Base-by-base conservation (phyloP, 768 basidiomycete genomes). In the Pluteus cervinus region DNA sequence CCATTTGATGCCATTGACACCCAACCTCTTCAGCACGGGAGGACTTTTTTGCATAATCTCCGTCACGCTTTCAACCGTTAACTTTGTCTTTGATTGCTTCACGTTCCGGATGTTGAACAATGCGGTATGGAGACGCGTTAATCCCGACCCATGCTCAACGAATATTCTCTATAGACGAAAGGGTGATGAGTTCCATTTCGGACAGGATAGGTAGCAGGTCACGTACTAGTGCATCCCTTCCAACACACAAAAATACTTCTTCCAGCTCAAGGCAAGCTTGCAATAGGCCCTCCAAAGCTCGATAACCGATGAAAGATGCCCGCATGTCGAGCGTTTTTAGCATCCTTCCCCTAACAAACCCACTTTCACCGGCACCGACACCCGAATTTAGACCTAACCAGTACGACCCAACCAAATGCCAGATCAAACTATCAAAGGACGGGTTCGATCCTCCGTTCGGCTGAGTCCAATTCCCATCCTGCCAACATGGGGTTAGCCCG, bases 371-470 rank as follows among this genome's bases (percentile, higher is more conserved):
- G 1, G 48, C 25, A 37, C 69, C 67, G 24, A 54, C 57, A 33
- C 36, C 33, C 9, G 53, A 44, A n/a, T n/a, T n/a, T n/a, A n/a
- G n/a, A n/a, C n/a, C n/a, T n/a, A n/a, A n/a, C n/a, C n/a, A n/a
- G n/a, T n/a, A n/a, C n/a, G n/a, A n/a, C n/a, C n/a, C n/a, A n/a
- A n/a, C n/a, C n/a, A 73, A 41, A 44, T 71, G 66, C n/a, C 61
- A 57, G 3, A 65, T 37, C 2, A 75, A 53, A 10, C 58, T 53
- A 30, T 64, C 63, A 39, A 62, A 62, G 16, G 56, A 50, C 12
- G 45, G 26, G 14, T 49, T 39, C 7, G 40, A 36, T 4, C 39
- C 50, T n/a, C n/a, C n/a, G n/a, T n/a, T n/a, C n/a, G n/a, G n/a
- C n/a, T n/a, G n/a, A n/a, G n/a, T n/a, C n/a, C n/a, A n/a, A n/a